Evolutionary conservation across 805 yeast species (phyloP), one percentile per base, ranked within the genome.

Genomic region (Metschnikowia reukaufii): DNA sequence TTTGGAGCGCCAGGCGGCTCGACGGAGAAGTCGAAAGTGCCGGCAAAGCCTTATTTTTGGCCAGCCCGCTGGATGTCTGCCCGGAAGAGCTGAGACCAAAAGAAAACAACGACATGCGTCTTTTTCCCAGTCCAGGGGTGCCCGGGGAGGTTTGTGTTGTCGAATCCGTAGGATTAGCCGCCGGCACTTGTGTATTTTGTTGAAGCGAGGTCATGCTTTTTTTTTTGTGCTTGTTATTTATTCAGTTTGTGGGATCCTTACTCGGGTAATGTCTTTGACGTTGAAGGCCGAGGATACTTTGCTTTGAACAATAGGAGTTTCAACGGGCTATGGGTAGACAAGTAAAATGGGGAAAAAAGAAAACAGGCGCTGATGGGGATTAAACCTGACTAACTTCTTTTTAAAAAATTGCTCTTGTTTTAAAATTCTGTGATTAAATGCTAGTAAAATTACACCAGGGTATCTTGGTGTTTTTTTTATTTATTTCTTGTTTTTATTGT

Each of bases 91-190:
- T 20, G 50, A 37, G 33, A 17, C 58, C 60, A 37, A 62, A 60
- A 12, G 61, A 57, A 33, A 62, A 62, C 49, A 60, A 51, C 36
- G 64, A 60, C 57, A 62, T 50, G 37, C 62, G 55, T 47, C 58
- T 56, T 39, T 51, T 53, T 4, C 56, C 54, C 35, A 13, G 23
- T 15, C 37, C 29, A 20, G 39, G n/a, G 30, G n/a, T 20, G 7
- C 42, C 27, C n/a, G 32, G 12, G 5, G 29, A 25, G 2, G 20
- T 15, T 8, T 15, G 37, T 34, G 37, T 25, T 25, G 29, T 9
- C 29, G 12, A 13, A 13, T 13, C 21, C 18, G 16, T 18, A 12
- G 19, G 23, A 18, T 15, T 18, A 15, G 37, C 20, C 20, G 37
- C 37, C 37, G 37, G 29, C 29, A 4, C 12, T 25, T 25, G 29